Evolutionary conservation across 2,329 filamentous ascomycete genomes (phyloP).

Genomic region (Aspergillus aculeatinus): DNA sequence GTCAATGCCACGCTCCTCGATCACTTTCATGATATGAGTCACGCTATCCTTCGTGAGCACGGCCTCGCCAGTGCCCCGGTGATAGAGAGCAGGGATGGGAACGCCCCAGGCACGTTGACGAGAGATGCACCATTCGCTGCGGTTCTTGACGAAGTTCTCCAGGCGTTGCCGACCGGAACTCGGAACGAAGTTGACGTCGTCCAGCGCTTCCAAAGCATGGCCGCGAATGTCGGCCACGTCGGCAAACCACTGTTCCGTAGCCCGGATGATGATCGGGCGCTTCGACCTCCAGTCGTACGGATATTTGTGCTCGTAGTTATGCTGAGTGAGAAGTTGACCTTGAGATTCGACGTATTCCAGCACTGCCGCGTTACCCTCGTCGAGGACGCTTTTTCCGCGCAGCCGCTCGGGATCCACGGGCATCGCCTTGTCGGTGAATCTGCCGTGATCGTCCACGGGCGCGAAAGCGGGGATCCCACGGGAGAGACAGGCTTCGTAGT

Average conservation of each 20-base stretch:
- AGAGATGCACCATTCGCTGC: slow-evolving; percentile 97
- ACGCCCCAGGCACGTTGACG: slow-evolving; percentile 95
- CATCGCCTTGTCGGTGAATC: slow-evolving; percentile 77
- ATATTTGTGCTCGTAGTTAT: slow-evolving; percentile 84
- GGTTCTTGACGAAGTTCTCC: slow-evolving; percentile 79
- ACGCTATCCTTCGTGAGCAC: slow-evolving; percentile 78
- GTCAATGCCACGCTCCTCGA: slow-evolving; percentile 77
- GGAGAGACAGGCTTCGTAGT: slow-evolving; percentile 77
- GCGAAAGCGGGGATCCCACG: slow-evolving; percentile 73
- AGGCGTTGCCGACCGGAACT: slow-evolving; percentile 70
- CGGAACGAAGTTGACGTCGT: slow-evolving; percentile 75
- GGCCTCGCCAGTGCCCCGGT: slow-evolving; percentile 65
- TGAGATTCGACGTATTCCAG: slow-evolving; percentile 65
- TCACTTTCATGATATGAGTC: slow-evolving; percentile 76
- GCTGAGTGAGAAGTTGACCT: slow-evolving; percentile 63
- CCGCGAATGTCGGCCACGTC: slow-evolving; percentile 82
- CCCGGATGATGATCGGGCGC: slow-evolving; percentile 82
- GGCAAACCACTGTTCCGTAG: slow-evolving; percentile 97
- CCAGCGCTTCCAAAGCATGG: slow-evolving; percentile 67
- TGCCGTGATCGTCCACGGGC: slow-evolving; percentile 77
- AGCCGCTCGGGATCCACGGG: slow-evolving; percentile 67
- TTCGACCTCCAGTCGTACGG: slow-evolving; percentile 98
- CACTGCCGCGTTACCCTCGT: slow-evolving; percentile 67
- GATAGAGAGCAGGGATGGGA: slow-evolving; percentile 87
- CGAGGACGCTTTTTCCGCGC: slow-evolving; percentile 69